These are phyloP conservation scores for Talaromyces rugulosus DNA, from an alignment of 2,329 filamentous ascomycete genomes.

Conservation along the genomic window DNA sequence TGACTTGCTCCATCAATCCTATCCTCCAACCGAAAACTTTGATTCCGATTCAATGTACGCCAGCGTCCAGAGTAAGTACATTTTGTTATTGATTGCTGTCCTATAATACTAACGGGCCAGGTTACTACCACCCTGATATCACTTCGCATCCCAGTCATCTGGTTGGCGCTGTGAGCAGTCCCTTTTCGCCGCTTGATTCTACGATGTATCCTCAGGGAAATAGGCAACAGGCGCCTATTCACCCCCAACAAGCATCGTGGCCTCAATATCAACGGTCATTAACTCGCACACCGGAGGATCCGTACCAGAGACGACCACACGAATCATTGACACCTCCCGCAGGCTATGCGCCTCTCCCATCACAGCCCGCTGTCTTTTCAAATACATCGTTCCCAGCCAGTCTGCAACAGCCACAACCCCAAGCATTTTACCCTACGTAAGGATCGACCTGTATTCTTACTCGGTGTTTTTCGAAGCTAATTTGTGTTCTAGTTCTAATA, in stretches of 20 bases:
- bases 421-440: slow-evolving; percentile 22
- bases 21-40: slow-evolving; percentile 2
- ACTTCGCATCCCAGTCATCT: slow-evolving; percentile 19
- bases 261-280: slow-evolving; percentile 11
- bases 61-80: slow-evolving; percentile 9
- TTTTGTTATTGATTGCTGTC: not conserved
- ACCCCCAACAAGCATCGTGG: slow-evolving; percentile 20
- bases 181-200: slow-evolving; percentile 21
- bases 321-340: slow-evolving; percentile 9
- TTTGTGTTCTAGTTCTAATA: slow-evolving; percentile 19
- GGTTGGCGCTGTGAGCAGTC: slow-evolving; percentile 23
- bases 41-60: slow-evolving; percentile 13
- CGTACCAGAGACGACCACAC: slow-evolving; percentile 9
- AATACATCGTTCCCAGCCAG: slow-evolving; percentile 18
- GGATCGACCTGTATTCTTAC: slow-evolving; percentile 7
- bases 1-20: slow-evolving; percentile 2
- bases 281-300: slow-evolving; percentile 9
- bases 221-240: slow-evolving; percentile 18
- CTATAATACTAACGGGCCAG: not conserved
- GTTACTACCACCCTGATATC: slow-evolving; percentile 7
- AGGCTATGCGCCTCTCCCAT: slow-evolving; percentile 7
- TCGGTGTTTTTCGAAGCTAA: not conserved
- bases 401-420: slow-evolving; percentile 15
- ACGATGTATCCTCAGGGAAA: slow-evolving; percentile 21
- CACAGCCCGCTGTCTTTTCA: slow-evolving; percentile 14